Percentiles rank a stretch among this genome's conserved stretches.
Conservation (phyloP, 768 basidiomycete species). For the Agrocybe chaxingu region DNA sequence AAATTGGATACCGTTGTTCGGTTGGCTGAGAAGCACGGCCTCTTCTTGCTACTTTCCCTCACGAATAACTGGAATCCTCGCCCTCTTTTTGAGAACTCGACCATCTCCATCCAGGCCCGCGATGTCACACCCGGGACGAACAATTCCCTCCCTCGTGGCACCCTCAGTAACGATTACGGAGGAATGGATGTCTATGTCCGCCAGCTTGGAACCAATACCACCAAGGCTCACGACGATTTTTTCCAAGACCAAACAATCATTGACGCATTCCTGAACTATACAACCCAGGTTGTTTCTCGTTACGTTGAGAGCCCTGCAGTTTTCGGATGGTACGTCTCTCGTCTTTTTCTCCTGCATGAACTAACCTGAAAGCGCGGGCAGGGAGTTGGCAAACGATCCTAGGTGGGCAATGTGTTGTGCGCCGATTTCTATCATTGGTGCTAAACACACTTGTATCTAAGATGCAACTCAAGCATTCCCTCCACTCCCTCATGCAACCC, state of each 20-base stretch:
- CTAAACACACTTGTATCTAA: constrained; percentile 18
- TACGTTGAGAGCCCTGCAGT: constrained; percentile 52
- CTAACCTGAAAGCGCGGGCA: constrained; percentile 18
- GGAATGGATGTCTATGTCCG: constrained; percentile 69
- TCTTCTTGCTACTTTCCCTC: constrained; percentile 52
- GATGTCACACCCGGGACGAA: constrained; percentile 29
- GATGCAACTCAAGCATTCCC: constrained; percentile 55
- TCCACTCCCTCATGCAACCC: constrained; percentile 43
- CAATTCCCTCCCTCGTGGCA: constrained; percentile 45
- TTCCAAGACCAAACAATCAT: constrained; percentile 50
- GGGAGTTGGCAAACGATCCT: constrained; percentile 68
- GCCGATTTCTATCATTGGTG: neutral
- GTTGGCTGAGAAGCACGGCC: constrained; percentile 49
- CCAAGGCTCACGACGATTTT: constrained; percentile 53
- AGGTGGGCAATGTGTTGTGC: constrained; percentile 31
- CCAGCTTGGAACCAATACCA: constrained; percentile 31
- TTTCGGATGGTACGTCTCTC: constrained; percentile 41
- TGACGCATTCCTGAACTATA: constrained; percentile 54
- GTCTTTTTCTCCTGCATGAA: neutral
- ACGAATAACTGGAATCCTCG: constrained; percentile 62
- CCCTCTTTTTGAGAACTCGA: constrained; percentile 26
- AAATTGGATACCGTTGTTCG: constrained; percentile 57
- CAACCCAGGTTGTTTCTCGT: constrained; percentile 49
- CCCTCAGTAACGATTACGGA: constrained; percentile 63
- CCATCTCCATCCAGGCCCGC: constrained; percentile 18